Evolutionary conservation across 306 rosid genomes (phyloP), one percentile per base, ranked within the genome.

Genomic region (Alnus rubra): DNA sequence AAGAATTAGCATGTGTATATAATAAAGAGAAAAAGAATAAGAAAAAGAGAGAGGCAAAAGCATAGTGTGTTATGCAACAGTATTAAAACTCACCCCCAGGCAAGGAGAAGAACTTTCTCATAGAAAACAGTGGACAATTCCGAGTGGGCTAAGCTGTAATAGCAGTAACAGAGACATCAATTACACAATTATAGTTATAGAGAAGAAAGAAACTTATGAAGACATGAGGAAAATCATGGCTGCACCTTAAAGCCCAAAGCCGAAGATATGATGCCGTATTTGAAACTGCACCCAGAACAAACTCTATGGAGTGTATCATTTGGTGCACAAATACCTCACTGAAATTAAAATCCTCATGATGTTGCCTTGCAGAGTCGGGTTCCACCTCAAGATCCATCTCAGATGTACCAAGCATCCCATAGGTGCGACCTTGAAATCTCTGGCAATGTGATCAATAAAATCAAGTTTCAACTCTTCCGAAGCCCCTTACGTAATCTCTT

Each of bases 211-310:
- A 83, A 74, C 64, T 54, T 28, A 49, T 8, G 79, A 71, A 15
- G 9, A 81, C 54, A 76, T 63, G 47, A 74, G 33, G 80, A 84
- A 76, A 74, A 54, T 28, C 18, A 19, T 56, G 77, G 87, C 53
- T 48, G 78, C 81, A 93, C 99, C 99, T 96, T 71, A 96, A 89
- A 82, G 99, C 99, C 99, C 99, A 96, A 60, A 96, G 98, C 78
- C 99, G 99, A 77, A 96, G 99, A 89, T 96, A 96, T 16, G 99
- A 96, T 35, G 99, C 99, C 0, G 99, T 96, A 86, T 96, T 96
- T 44, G 99, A 96, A 86, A 96, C 99, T 59, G 99, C 97, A 85
- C 99, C 99, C 64, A 96, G 88, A 84, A 96, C 88, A 71, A 96
- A 96, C 90, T 96, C 99, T 80, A 96, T 96, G 77, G 99, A 86